Evolutionary conservation across 768 basidiomycete species (phyloP).

Genomic region (Lactarius hengduanensis): DNA sequence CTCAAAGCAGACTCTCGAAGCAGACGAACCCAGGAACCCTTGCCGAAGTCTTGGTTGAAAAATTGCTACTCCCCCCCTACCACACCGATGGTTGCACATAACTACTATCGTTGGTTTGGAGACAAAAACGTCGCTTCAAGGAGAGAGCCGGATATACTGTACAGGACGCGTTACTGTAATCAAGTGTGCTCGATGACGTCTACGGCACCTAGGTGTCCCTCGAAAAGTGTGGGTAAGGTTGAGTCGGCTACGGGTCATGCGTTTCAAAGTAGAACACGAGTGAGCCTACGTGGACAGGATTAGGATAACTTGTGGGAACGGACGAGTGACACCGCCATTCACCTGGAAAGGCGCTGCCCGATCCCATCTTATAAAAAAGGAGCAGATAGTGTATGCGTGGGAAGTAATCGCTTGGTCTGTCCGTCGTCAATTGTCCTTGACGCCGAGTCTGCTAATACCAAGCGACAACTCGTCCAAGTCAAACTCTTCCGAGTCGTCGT

Average conservation of each 20-base stretch:
- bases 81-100: background rate
- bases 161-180: background rate
- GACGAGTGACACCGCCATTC: too few species aligned
- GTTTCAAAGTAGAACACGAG: background rate
- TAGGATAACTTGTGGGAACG: background rate
- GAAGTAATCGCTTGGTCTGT: background rate
- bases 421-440: background rate
- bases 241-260: background rate
- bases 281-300: background rate
- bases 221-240: background rate
- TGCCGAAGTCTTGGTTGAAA: too few species aligned
- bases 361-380: background rate
- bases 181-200: background rate
- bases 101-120: background rate
- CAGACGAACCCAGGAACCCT: too few species aligned
- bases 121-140: background rate
- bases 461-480: constrained; percentile 9
- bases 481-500: background rate
- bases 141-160: background rate
- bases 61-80: too few species aligned
- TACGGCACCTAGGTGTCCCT: background rate
- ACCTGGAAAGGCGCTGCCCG: background rate
- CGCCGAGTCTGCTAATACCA: constrained; percentile 6
- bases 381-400: background rate
- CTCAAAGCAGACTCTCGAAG: too few species aligned